Evolutionary conservation across 306 rosid genomes (phyloP).

Genomic region (Mimosa pudica): DNA sequence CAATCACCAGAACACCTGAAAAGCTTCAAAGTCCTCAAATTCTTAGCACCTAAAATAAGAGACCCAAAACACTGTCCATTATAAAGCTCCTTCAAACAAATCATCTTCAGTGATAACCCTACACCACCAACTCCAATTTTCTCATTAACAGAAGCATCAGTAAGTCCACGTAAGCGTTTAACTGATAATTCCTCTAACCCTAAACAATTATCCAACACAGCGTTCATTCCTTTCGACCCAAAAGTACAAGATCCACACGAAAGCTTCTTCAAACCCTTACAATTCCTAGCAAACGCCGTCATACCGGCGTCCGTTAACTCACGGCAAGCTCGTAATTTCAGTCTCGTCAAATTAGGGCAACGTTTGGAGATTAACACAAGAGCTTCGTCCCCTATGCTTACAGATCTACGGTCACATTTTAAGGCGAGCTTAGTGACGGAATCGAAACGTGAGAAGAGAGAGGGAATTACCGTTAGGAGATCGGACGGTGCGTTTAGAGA

Average conservation of each 20-base stretch:
- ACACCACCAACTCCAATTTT: conserved; percentile 86
- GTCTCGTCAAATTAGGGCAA: conserved; percentile 89
- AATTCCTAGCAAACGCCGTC: conserved; percentile 76
- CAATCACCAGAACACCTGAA: conserved; percentile 93
- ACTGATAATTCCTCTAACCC: conserved; percentile 85
- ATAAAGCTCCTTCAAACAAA: conserved; percentile 88
- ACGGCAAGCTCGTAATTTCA: conserved; percentile 92
- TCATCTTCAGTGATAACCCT: conserved; percentile 57
- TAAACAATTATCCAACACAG: conserved; percentile 72
- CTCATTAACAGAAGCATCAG: conserved; percentile 60
- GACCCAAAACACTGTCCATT: conserved; percentile 93
- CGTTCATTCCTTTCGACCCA: conserved; percentile 93
- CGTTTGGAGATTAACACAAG: conserved; percentile 67
- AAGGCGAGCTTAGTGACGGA: conserved; percentile 87
- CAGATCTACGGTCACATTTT: conserved; percentile 88
- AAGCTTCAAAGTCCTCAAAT: conserved; percentile 77
- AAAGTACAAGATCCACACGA: conserved; percentile 94
- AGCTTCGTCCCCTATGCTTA: conserved; percentile 74
- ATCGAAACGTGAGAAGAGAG: conserved; percentile 83
- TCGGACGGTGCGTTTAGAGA: conserved; percentile 76
- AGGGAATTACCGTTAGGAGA: conserved; percentile 50
- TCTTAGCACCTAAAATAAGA: conserved; percentile 77
- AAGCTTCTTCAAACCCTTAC: conserved; percentile 87
- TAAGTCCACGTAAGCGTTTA: conserved; percentile 83
- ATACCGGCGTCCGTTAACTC: conserved; percentile 78